Evolutionary conservation across 768 basidiomycete species (phyloP).

Genomic region (Lenzites betulinus): DNA sequence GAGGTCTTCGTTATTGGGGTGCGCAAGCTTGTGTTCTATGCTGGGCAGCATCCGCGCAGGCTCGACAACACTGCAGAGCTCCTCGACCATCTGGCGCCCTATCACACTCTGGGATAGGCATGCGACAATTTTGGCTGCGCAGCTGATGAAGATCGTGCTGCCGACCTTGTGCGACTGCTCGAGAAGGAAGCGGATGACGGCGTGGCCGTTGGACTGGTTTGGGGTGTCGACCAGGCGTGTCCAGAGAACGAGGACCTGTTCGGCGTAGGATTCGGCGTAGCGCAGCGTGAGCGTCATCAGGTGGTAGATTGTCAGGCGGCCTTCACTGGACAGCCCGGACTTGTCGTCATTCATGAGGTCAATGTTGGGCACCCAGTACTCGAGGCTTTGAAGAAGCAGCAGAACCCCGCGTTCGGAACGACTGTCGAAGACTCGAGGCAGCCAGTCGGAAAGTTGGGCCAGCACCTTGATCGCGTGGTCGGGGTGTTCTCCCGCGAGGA

Average conservation of each 20-base stretch:
- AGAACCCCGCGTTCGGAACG: constrained; percentile 51
- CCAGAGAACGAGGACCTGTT: constrained; percentile 83
- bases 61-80: constrained; percentile 83
- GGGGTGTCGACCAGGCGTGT: constrained; percentile 72
- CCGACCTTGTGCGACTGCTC: constrained; percentile 88
- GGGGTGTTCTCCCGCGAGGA: constrained; percentile 78
- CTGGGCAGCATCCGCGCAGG: constrained; percentile 82
- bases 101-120: constrained; percentile 78
- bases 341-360: constrained; percentile 65
- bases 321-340: constrained; percentile 56
- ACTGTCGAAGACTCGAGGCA: constrained; percentile 61
- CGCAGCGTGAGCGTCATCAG: constrained; percentile 81
- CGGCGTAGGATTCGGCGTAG: constrained; percentile 71
- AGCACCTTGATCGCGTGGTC: constrained; percentile 65
- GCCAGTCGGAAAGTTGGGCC: constrained; percentile 67
- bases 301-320: constrained; percentile 70
- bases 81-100: constrained; percentile 74
- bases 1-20: constrained; percentile 64
- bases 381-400: constrained; percentile 74
- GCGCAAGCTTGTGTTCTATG: constrained; percentile 68
- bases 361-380: constrained; percentile 82
- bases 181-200: constrained; percentile 78
- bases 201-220: constrained; percentile 72
- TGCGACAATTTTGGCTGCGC: constrained; percentile 80
- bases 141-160: constrained; percentile 73